phyloP scores from a whole-genome alignment of 495 filamentous ascomycete species.

The Neurospora sp. region DNA sequence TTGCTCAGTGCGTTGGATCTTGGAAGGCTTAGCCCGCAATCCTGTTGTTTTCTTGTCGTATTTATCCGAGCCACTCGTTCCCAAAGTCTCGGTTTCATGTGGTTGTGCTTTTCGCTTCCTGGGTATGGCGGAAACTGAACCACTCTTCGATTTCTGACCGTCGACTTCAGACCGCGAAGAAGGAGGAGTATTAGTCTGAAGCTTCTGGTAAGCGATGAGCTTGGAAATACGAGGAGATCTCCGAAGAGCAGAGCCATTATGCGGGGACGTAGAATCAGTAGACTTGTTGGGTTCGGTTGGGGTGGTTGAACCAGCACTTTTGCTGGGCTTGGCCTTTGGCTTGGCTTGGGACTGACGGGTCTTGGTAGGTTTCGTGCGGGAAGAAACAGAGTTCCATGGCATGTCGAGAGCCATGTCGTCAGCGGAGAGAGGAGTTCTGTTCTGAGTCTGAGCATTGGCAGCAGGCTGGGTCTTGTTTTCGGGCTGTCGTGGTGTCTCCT shows the following conservation, averaged over 20 bases:
- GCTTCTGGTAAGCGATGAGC: not conserved
- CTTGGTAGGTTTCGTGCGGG: not conserved
- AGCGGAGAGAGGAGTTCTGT: not conserved
- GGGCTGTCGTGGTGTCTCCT: not conserved
- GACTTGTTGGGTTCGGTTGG: not conserved
- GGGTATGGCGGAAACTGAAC: not conserved
- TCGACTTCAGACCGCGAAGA: not conserved
- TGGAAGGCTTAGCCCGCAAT: not conserved
- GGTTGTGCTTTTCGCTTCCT: not conserved
- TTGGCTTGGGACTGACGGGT: not conserved
- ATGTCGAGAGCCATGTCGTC: not conserved
- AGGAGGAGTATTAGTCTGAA: not conserved
- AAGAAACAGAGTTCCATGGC: not conserved
- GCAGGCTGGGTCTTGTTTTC: not conserved
- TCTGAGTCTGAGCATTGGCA: not conserved
- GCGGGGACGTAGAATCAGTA: not conserved
- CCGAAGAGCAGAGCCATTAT: not conserved
- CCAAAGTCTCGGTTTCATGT: not conserved
- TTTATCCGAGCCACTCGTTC: not conserved
- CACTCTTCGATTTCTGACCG: not conserved
- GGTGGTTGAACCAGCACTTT: not conserved
- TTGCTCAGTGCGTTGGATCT: not conserved
- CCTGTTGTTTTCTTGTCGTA: not conserved
- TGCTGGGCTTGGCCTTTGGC: not conserved
- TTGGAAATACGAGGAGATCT: not conserved